A percentile compares a stretch with the other conserved stretches of the same genome.
Evolutionary conservation across 495 filamentous ascomycete species (phyloP).

Genomic region (Podospora pseudoanserina): DNA sequence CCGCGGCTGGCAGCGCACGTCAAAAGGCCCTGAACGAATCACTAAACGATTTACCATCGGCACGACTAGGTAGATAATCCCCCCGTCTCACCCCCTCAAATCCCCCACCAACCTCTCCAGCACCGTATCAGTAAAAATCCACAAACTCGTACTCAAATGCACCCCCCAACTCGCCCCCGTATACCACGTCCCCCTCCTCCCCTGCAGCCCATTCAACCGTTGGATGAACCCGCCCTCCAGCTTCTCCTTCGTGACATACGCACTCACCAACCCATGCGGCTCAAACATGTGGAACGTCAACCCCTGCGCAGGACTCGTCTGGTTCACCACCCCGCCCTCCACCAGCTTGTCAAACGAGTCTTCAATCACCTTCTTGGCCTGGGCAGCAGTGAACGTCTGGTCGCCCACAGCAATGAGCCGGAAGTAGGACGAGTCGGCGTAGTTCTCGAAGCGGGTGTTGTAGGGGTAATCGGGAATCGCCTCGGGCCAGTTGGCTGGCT

Average conservation of each 20-base stretch:
- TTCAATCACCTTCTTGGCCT: slow-evolving; percentile 30
- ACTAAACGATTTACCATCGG: not conserved
- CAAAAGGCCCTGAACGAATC: too few species aligned
- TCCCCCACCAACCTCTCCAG: slow-evolving; percentile 15
- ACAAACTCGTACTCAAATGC: slow-evolving; percentile 38
- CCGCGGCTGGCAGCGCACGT: not conserved
- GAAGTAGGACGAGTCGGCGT: slow-evolving; percentile 30
- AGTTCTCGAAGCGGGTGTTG: slow-evolving; percentile 25
- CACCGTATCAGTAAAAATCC: slow-evolving; percentile 35
- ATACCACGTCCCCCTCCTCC: slow-evolving; percentile 40
- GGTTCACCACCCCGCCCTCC: slow-evolving; percentile 26
- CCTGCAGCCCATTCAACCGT: slow-evolving; percentile 39
- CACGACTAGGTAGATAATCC: not conserved
- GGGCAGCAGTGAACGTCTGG: slow-evolving; percentile 23
- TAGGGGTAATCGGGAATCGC: slow-evolving; percentile 19
- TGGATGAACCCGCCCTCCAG: slow-evolving; percentile 36
- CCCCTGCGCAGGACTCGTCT: slow-evolving; percentile 2
- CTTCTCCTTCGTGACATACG: slow-evolving; percentile 30
- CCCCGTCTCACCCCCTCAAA: not conserved
- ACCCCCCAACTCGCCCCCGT: slow-evolving; percentile 40
- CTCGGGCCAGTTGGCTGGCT: slow-evolving; percentile 12
- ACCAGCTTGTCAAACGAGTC: slow-evolving; percentile 32
- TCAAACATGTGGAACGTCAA: slow-evolving; percentile 35
- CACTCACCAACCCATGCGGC: slow-evolving; percentile 33
- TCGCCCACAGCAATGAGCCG: slow-evolving; percentile 38